These are phyloP conservation scores for Leccinum fuscescens DNA, from an alignment of 1,284 basidiomycete species.

Conservation along the genomic window DNA sequence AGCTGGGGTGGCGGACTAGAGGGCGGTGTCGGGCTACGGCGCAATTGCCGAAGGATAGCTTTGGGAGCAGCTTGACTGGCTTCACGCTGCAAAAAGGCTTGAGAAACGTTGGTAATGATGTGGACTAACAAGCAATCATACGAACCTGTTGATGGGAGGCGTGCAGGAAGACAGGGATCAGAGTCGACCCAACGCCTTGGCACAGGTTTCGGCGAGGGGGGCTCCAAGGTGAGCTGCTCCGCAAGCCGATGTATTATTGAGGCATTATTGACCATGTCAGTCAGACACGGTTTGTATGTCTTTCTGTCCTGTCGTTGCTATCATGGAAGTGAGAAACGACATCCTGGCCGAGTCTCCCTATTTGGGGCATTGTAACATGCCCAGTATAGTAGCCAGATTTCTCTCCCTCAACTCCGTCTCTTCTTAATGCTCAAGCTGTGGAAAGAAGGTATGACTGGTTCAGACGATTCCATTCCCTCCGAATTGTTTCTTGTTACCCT, in stretches of 20 bases:
- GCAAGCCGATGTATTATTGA: constrained; percentile 43
- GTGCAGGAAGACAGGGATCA: constrained; percentile 60
- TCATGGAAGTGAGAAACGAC: no score
- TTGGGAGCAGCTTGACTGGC: constrained; percentile 54
- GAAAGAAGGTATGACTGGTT: constrained; percentile 39
- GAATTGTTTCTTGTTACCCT: constrained; percentile 32
- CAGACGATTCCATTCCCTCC: constrained; percentile 29
- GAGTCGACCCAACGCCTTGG: constrained; percentile 40
- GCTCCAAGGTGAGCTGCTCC: constrained; percentile 31
- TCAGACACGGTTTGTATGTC: constrained; percentile 7
- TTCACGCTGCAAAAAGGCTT: constrained; percentile 69
- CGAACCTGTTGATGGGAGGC: constrained; percentile 65
- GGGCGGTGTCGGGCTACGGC: constrained; percentile 41
- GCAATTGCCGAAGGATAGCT: constrained; percentile 48
- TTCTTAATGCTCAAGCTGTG: constrained; percentile 44
- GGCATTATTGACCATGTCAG: constrained; percentile 55
- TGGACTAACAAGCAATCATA: constrained; percentile 14
- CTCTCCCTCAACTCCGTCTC: no score
- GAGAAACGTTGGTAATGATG: constrained; percentile 24
- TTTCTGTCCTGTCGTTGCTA: neutral
- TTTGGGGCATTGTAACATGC: no score
- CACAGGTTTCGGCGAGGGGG: constrained; percentile 16
- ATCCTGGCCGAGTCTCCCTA: no score
- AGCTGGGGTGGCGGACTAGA: constrained; percentile 16
- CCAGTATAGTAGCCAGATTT: no score